Percentiles rank a stretch among this genome's conserved stretches.
Evolutionary conservation across 2,329 filamentous ascomycete species (phyloP).

Genomic region (Lachnellula suecica): DNA sequence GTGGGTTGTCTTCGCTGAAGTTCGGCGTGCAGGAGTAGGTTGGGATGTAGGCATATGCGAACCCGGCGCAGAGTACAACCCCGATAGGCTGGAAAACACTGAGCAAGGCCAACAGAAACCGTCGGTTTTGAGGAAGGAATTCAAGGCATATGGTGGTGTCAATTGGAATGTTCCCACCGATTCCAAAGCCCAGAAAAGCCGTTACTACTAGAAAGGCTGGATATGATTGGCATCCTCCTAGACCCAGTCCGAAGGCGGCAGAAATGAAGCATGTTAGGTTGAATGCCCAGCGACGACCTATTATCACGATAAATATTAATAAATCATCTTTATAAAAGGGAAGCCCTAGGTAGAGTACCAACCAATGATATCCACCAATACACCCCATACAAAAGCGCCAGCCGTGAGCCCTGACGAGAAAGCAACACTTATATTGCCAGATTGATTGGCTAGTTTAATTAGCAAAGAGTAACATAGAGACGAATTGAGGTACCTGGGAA

Average conservation of each 20-base stretch:
- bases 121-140: constrained; percentile 27
- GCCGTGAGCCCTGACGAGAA: constrained; percentile 21
- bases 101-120: constrained; percentile 26
- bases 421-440: constrained; percentile 21
- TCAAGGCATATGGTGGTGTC: constrained; percentile 30
- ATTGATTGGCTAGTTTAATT: constrained; percentile 8
- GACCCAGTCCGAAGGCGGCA: constrained; percentile 19
- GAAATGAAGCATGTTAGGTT: constrained; percentile 24
- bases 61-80: constrained; percentile 22
- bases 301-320: not conserved
- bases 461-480: not conserved
- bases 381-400: constrained; percentile 24
- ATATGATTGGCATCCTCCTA: constrained; percentile 20
- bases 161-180: constrained; percentile 30
- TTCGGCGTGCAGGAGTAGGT: constrained; percentile 19
- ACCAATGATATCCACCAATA: constrained; percentile 27
- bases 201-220: constrained; percentile 17
- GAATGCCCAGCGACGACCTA: constrained; percentile 26
- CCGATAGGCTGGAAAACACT: constrained; percentile 28
- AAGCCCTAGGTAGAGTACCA: not conserved
- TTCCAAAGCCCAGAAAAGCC: constrained; percentile 23
- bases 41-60: constrained; percentile 25
- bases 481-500: constrained; percentile 14
- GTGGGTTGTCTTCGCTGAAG: not conserved
- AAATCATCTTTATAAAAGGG: not conserved